These are phyloP conservation scores for Wallacemonas collosoma DNA, from an alignment of 208 protist species.

Conservation along the genomic window DNA sequence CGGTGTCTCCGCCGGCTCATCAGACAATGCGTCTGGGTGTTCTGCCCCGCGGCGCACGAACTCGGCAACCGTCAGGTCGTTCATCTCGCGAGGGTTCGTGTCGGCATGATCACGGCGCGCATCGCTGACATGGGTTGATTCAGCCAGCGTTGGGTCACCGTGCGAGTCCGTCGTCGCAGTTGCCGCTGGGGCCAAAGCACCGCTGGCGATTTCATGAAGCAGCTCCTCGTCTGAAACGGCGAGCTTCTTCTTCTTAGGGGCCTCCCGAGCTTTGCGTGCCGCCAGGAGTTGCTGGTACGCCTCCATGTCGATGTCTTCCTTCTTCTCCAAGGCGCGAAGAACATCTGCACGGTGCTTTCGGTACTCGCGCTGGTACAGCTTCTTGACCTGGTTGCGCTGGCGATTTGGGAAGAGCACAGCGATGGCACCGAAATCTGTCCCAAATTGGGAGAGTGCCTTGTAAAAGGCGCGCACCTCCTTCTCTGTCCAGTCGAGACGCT, in stretches of 20 bases:
- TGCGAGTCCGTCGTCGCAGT: background rate
- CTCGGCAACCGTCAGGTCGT: slow-evolving; percentile 22
- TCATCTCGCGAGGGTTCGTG: background rate
- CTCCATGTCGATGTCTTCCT: slow-evolving; percentile 67
- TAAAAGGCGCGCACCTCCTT: slow-evolving; percentile 82
- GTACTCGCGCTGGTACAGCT: slow-evolving; percentile 81
- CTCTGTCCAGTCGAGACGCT: slow-evolving; percentile 72
- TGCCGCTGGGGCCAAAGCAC: slow-evolving; percentile 2
- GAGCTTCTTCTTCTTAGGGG: slow-evolving; percentile 42
- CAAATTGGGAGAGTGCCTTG: slow-evolving; percentile 82
- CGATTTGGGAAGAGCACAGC: slow-evolving; percentile 68
- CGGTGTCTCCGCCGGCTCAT: background rate
- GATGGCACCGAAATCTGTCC: slow-evolving; percentile 90
- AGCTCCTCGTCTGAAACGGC: slow-evolving; percentile 64
- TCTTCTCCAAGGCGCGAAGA: slow-evolving; percentile 47
- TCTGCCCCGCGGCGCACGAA: background rate
- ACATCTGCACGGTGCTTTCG: slow-evolving; percentile 58
- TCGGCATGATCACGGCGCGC: background rate
- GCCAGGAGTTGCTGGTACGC: slow-evolving; percentile 53
- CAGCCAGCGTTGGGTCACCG: background rate
- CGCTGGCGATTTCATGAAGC: slow-evolving; percentile 41
- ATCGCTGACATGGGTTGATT: background rate
- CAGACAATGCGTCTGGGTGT: background rate
- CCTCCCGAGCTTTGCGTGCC: slow-evolving; percentile 37
- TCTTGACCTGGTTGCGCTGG: slow-evolving; percentile 76